Conservation (phyloP, 257 asterid species). For the Linderniella brevidens region DNA sequence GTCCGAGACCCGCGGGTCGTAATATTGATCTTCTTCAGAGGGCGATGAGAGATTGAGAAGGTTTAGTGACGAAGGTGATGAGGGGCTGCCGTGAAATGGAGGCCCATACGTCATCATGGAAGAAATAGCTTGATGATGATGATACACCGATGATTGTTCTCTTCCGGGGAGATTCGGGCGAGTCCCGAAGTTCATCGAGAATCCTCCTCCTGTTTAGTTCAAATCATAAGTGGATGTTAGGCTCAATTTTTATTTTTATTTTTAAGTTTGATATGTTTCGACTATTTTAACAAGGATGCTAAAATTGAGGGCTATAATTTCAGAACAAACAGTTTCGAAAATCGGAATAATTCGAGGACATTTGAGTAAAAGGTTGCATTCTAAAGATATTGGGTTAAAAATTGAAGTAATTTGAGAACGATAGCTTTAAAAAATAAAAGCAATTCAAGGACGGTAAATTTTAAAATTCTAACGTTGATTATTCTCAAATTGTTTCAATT, state of each 20-base stretch:
- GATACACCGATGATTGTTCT: conserved; percentile 30
- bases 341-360: too few relatives aligned
- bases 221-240: neutral
- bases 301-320: too few relatives aligned
- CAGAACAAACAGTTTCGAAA: too few relatives aligned
- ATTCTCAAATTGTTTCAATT: too few relatives aligned
- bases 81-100: conserved; percentile 45
- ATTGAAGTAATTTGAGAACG: too few relatives aligned
- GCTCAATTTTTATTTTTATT: neutral
- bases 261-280: neutral
- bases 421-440: too few relatives aligned
- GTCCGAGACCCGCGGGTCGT: conserved; percentile 26
- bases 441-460: too few relatives aligned
- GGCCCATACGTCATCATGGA: conserved; percentile 15
- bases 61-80: conserved; percentile 23
- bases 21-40: conserved; percentile 24
- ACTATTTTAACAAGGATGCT: too few relatives aligned
- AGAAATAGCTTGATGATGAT: conserved; percentile 18
- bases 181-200: conserved; percentile 47
- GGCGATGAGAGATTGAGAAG: conserved; percentile 19
- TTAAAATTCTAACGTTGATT: too few relatives aligned
- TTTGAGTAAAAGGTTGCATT: too few relatives aligned
- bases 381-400: too few relatives aligned
- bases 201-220: conserved; percentile 48
- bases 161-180: conserved; percentile 23